These are phyloP conservation scores for Haematococcus lacustris DNA, from an alignment of 139 green algal genomes.

Conservation along the genomic window DNA sequence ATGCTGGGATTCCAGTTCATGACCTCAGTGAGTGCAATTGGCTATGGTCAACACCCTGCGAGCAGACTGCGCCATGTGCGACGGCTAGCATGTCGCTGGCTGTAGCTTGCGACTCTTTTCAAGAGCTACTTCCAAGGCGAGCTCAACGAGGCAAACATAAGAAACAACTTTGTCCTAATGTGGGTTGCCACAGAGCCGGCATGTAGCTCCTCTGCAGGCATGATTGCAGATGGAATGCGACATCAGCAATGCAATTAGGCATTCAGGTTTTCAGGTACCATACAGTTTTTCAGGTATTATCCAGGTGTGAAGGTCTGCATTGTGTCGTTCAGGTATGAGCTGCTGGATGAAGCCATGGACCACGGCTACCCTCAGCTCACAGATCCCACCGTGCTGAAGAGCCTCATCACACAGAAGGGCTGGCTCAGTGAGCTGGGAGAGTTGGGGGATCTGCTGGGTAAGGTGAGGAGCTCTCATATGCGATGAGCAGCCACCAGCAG, in stretches of 20 bases:
- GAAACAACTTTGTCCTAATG: slow-evolving; percentile 93
- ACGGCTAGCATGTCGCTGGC: too few relatives aligned
- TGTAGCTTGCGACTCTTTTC: slow-evolving; percentile 74
- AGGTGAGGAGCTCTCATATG: too few relatives aligned
- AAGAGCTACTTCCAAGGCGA: slow-evolving; percentile 84
- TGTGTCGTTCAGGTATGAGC: slow-evolving; percentile 26
- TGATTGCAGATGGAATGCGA: too few relatives aligned
- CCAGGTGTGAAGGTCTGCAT: too few relatives aligned
- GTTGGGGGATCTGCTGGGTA: too few relatives aligned
- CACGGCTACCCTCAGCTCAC: slow-evolving; percentile 31
- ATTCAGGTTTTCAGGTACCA: too few relatives aligned
- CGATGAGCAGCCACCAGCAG: too few relatives aligned
- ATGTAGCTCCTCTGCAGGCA: too few relatives aligned
- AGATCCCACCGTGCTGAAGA: slow-evolving; percentile 79
- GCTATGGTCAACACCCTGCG: too few relatives aligned
- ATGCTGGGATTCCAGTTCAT: slow-evolving; percentile 91
- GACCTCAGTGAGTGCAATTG: slow-evolving; percentile 48
- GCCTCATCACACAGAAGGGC: slow-evolving; percentile 92
- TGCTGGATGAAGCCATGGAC: slow-evolving; percentile 17
- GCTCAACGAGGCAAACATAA: slow-evolving; percentile 75
- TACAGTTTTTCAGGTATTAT: too few relatives aligned
- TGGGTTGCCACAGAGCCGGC: too few relatives aligned
- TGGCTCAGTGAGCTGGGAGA: slow-evolving; percentile 18
- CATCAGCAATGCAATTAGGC: too few relatives aligned
- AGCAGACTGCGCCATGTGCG: not conserved